Base-by-base conservation (phyloP, 495 filamentous ascomycete species). In the Talaromyces liani region DNA sequence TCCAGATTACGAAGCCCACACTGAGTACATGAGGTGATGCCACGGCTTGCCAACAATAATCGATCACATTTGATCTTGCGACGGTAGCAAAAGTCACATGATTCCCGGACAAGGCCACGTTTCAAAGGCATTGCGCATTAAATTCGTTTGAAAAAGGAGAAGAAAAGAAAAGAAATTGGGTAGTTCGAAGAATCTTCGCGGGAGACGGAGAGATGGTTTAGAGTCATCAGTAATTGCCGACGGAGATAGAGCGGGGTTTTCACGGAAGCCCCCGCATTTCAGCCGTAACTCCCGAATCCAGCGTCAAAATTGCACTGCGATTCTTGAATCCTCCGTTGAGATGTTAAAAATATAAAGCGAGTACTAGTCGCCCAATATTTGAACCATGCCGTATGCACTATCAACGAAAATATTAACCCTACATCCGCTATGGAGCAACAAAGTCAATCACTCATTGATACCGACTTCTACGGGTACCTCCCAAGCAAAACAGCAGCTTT, bases 111-210 rank as follows among this genome's bases (percentile, higher is more conserved):
- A 4, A 56, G 18, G 4, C 54, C 54, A 16, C 54, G 54, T 27
- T 31, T 56, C 9, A 56, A 6, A 25, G 12, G 12, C 54, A 56
- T 56, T 56, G 24, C 65, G 64, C 83, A 71, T 65, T 81, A 4
- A 41, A 41, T 41, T 6, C 4, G 36, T 10, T 16, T 16, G 4
- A 41, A n/a, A 41, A 41, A 41, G 4, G 14, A 16, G 14, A 41
- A 41, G 12, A 1, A 41, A 41, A 16, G 33, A 10, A 36, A 12
- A 12, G 9, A 12, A 36, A 36, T 36, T 36, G 33, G 33, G 33
- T 36, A 12, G 33, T 36, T 36, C 10, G 33, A 36, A 12, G 36
- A 41, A 16, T 12, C 3, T 41, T 41, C 14, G 12, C 4, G 12
- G 36, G 36, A 41, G 14, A 16, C 10, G 36, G 2, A 41, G 36